Evolutionary conservation across 106 monocot genomes (phyloP), one percentile per base, ranked within the genome.

Genomic region (Dactylorhiza incarnata): DNA sequence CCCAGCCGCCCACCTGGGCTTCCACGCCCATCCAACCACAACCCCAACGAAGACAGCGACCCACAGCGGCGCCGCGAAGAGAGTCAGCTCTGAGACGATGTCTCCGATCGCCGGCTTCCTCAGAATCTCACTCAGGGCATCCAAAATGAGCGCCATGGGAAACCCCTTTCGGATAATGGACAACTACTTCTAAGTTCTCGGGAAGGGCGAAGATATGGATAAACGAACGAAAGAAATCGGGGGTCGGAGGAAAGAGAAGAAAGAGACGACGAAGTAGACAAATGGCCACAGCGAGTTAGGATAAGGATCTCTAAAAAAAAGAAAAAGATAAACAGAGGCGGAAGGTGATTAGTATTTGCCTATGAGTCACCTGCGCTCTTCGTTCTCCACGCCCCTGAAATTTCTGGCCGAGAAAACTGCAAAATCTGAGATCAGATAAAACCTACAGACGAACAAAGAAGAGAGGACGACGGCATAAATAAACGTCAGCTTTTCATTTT

Each of bases 11-110:
- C 94, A 94, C 7, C 73, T 82, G 48, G 94, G 94, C 67, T 76
- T 78, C 94, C 94, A 94, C 11, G 79, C 78, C 94, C 94, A 94
- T 3, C 90, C 94, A 15, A 90, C 83, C 13, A 94, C 45, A 37
- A 94, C 84, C 20, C 94, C 94, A 17, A 88, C 52, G 53, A 86
- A 51, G 17, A 87, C 79, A 1, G 90, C 90, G 17, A 76, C 16
- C 88, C 94, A 94, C 14, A 94, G 49, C 4, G 90, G 94, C 68
- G 76, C 84, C 46, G 79, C 83, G 77, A 94, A 77, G 71, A 87
- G 63, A 63, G 74, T 17, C 52, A 94, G 86, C 81, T 94, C 94
- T 24, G 77, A 62, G 23, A 78, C 49, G 2, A 87, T 78, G 63
- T 75, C 86, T 29, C 68, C 75, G 9, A 79, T 48, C 16, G 83